phyloP scores from a whole-genome alignment of 306 rosid genomes.

The Rosa persica region DNA sequence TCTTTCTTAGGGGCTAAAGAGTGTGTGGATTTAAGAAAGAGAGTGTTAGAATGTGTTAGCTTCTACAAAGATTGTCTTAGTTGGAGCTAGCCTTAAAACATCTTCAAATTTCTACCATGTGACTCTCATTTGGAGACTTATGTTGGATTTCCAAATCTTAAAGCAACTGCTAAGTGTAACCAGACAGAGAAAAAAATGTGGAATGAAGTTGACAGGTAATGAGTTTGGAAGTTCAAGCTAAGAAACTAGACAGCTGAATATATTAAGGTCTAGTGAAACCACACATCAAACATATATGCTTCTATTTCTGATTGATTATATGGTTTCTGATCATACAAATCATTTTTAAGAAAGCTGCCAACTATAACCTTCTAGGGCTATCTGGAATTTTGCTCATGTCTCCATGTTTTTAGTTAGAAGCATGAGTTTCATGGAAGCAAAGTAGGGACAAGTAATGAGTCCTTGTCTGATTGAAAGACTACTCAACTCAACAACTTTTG shows the following conservation, averaged over 20 bases:
- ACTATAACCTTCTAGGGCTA: constrained; percentile 12
- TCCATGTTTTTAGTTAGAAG: constrained; percentile 28
- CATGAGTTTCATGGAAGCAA: constrained; percentile 52
- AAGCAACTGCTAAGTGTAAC: constrained; percentile 59
- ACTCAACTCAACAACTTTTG: constrained; percentile 30
- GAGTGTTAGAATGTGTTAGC: constrained; percentile 24
- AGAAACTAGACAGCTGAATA: not conserved
- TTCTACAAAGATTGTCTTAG: constrained; percentile 31
- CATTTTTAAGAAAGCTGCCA: constrained; percentile 20
- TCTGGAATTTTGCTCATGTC: constrained; percentile 18
- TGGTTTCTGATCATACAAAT: not conserved
- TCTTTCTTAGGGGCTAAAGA: constrained; percentile 12
- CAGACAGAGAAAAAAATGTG: constrained; percentile 28
- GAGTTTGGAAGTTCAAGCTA: constrained; percentile 23
- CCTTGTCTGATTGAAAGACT: constrained; percentile 31
- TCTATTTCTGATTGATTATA: not conserved
- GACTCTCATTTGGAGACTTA: constrained; percentile 29
- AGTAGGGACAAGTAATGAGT: constrained; percentile 37
- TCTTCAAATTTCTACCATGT: constrained; percentile 17
- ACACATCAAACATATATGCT: not conserved
- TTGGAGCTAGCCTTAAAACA: constrained; percentile 26
- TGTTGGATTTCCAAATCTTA: constrained; percentile 61
- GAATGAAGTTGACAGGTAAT: constrained; percentile 38
- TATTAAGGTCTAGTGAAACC: not conserved
- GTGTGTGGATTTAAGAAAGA: constrained; percentile 26